Evolutionary conservation across 2,329 filamentous ascomycete species (phyloP), one percentile per base, ranked within the genome.

Genomic region (Penicillium freii): DNA sequence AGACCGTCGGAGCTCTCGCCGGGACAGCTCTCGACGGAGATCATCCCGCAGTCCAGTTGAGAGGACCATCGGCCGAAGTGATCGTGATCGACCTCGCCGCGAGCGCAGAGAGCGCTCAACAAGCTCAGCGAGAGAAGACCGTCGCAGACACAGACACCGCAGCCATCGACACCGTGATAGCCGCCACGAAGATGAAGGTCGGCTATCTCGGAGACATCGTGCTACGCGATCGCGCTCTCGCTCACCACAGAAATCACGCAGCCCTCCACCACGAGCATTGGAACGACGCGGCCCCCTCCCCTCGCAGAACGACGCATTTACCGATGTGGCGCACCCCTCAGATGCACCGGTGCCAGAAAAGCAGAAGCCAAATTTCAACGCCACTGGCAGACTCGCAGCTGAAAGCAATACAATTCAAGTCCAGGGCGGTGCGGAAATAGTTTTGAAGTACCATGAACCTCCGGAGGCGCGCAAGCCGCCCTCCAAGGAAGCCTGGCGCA

Each of bases 371-470:
- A 99, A 97, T 75, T 96, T 89, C 74, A 85, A 83, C 21, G 85
- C 82, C 34, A 92, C 92, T 0, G 94, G 94, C 29, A 80, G 89
- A 8, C 81, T 99, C 19, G 94, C 94, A 3, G 91, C 92, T 44
- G 92, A 91, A 62, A 92, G 92, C 51, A 97, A 99, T 73, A 86
- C 86, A 8, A 86, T 95, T 61, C 84, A 84, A 21, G 71, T 75
- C 10, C 65, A 67, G 38, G 73, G 72, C 67, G 91, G 90, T 56
- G 83, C 83, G 23, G 87, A 50, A 39, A 62, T 96, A 54, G 86
- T 91, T 3, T 84, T 99, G 46, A 97, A 97, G 79, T 99, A 99
- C 75, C 90, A 97, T 77, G 94, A 99, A 75, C 94, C 94, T 1
- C 79, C 91, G 11, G 94, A 99, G 78, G 91, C 93, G 49, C 89